phyloP scores from a whole-genome alignment of 768 basidiomycete genomes.

The Leccinum subtestaceum region DNA sequence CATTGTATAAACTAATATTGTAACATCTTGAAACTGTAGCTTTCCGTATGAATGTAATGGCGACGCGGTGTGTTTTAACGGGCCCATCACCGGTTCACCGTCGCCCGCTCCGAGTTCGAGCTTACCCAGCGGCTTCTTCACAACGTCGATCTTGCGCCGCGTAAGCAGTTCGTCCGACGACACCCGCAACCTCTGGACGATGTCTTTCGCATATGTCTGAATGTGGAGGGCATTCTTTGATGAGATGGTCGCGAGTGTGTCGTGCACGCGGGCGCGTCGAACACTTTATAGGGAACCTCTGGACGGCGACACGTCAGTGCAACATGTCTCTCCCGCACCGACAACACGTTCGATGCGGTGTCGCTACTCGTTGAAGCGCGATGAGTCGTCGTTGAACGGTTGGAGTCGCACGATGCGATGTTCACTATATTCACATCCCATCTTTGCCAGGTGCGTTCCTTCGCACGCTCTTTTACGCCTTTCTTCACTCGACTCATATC shows the following conservation, averaged over 20 bases:
- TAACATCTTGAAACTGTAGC: too few relatives aligned
- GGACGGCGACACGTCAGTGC: conserved; percentile 14
- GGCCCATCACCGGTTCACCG: background rate
- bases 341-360: conserved; percentile 17
- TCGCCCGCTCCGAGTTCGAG: conserved; percentile 24
- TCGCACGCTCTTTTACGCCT: conserved; percentile 15
- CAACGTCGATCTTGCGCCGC: conserved; percentile 26
- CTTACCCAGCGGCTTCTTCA: conserved; percentile 29
- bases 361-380: conserved; percentile 15
- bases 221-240: conserved; percentile 15
- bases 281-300: conserved; percentile 21
- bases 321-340: conserved; percentile 17
- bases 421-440: conserved; percentile 18
- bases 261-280: conserved; percentile 6
- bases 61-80: too few relatives aligned
- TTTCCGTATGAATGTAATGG: too few relatives aligned
- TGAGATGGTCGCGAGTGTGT: background rate
- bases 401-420: conserved; percentile 6
- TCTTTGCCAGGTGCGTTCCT: conserved; percentile 28
- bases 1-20: too few relatives aligned
- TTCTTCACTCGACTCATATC: conserved; percentile 8
- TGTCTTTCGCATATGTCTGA: conserved; percentile 29
- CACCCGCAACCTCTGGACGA: conserved; percentile 31
- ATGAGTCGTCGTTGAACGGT: conserved; percentile 7
- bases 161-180: conserved; percentile 28